Evolutionary conservation across 768 basidiomycete species (phyloP).

Genomic region (Leccinum subtestaceum): DNA sequence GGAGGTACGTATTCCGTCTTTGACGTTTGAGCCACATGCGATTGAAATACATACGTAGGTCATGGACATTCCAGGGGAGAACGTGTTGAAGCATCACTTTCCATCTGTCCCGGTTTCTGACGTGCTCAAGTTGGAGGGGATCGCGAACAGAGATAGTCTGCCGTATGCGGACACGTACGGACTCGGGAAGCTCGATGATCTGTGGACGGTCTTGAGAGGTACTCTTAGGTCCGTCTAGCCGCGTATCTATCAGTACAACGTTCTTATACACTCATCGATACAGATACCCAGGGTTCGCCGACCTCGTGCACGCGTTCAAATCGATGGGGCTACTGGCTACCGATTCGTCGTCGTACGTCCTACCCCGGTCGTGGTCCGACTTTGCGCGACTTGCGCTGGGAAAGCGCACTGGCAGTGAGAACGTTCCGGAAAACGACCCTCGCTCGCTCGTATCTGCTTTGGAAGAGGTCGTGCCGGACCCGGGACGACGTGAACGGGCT

Average conservation of each 20-base stretch:
- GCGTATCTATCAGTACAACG: too few relatives aligned
- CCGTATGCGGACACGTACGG: slow-evolving; percentile 67
- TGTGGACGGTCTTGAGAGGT: slow-evolving; percentile 76
- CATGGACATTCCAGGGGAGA: slow-evolving; percentile 46
- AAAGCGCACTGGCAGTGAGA: background rate
- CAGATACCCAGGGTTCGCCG: slow-evolving; percentile 84
- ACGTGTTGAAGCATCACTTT: slow-evolving; percentile 59
- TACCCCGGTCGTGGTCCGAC: slow-evolving; percentile 32
- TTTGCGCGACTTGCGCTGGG: slow-evolving; percentile 37
- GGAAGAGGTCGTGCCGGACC: slow-evolving; percentile 15
- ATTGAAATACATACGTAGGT: slow-evolving; percentile 33
- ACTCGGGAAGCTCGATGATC: slow-evolving; percentile 38
- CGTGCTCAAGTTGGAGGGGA: slow-evolving; percentile 69
- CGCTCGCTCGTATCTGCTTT: slow-evolving; percentile 34
- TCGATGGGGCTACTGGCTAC: slow-evolving; percentile 64
- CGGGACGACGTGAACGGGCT: slow-evolving; percentile 26
- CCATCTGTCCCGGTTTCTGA: slow-evolving; percentile 62
- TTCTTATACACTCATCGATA: background rate
- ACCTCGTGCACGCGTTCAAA: slow-evolving; percentile 70
- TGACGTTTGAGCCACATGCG: background rate
- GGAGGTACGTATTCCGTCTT: slow-evolving; percentile 39
- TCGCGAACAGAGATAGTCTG: slow-evolving; percentile 83
- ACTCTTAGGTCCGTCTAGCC: slow-evolving; percentile 61
- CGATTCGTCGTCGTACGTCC: slow-evolving; percentile 14
- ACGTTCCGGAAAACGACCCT: slow-evolving; percentile 16